Conservation (phyloP, 441 rosid species). For the Melastoma candidum region DNA sequence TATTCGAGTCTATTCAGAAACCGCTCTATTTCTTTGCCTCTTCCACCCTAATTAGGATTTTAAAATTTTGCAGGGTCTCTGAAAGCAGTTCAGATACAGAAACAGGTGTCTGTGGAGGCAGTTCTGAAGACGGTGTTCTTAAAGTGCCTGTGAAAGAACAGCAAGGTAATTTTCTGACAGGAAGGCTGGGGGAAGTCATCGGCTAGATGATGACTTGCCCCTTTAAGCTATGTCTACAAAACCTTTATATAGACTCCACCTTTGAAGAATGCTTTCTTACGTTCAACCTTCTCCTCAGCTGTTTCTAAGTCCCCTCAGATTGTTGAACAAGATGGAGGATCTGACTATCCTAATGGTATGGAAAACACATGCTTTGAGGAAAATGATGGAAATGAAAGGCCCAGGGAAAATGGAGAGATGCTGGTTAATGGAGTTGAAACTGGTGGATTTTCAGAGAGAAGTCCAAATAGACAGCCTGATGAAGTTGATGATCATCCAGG, state of each 20-base stretch:
- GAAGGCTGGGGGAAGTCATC: slow-evolving; percentile 8
- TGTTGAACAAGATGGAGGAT: slow-evolving; percentile 29
- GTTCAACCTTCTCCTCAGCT: slow-evolving; percentile 14
- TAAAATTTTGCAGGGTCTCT: slow-evolving; percentile 33
- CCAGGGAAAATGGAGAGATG: slow-evolving; percentile 51
- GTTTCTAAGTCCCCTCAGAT: slow-evolving; percentile 28
- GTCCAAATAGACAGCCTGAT: slow-evolving; percentile 69
- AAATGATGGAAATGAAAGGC: slow-evolving; percentile 39
- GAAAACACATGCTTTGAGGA: slow-evolving; percentile 31
- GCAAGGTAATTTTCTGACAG: slow-evolving; percentile 27
- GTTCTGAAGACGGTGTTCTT: slow-evolving; percentile 28
- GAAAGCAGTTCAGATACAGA: slow-evolving; percentile 46
- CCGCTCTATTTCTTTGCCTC: too few relatives aligned
- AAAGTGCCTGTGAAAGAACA: slow-evolving; percentile 31
- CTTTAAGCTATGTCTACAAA: too few relatives aligned
- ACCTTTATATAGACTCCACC: too few relatives aligned
- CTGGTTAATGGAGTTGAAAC: slow-evolving; percentile 38
- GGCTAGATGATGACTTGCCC: too few relatives aligned
- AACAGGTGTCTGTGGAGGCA: slow-evolving; percentile 33
- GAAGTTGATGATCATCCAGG: slow-evolving; percentile 69
- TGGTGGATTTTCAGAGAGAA: slow-evolving; percentile 38
- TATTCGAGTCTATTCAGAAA: too few relatives aligned
- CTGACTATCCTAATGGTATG: slow-evolving; percentile 25
- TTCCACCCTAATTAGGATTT: too few relatives aligned
- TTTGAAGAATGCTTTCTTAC: background rate